phyloP scores from a whole-genome alignment of 768 basidiomycete genomes.

The Xerocomus potaroensis region DNA sequence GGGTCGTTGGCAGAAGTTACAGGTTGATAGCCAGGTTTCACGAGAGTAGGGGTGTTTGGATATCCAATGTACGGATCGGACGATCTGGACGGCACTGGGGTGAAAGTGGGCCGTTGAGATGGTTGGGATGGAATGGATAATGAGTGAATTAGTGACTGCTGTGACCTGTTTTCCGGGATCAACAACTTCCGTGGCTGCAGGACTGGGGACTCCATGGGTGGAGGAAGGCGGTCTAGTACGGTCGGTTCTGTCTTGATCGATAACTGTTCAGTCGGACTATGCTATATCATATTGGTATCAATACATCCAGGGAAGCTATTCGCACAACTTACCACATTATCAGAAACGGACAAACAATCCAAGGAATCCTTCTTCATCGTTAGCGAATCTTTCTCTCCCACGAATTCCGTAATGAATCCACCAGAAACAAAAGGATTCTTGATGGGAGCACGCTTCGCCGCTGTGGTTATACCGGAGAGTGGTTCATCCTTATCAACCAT shows the following conservation, averaged over 20 bases:
- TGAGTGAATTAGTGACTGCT: constrained; percentile 5
- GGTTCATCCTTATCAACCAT: constrained; percentile 10
- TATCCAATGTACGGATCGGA: constrained; percentile 10
- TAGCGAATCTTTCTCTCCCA: constrained; percentile 24
- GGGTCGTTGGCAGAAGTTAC: constrained; percentile 28
- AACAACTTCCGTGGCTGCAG: constrained; percentile 8
- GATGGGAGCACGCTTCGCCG: constrained; percentile 18
- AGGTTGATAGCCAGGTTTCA: constrained; percentile 24
- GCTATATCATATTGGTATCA: constrained; percentile 10
- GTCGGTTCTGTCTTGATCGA: constrained; percentile 21
- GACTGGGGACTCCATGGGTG: constrained; percentile 10
- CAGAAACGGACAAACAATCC: constrained; percentile 14
- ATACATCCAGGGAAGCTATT: neutral
- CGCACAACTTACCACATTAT: constrained; percentile 12
- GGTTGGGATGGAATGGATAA: constrained; percentile 12
- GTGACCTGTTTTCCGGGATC: constrained; percentile 11
- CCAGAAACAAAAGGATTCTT: constrained; percentile 48
- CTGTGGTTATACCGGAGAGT: constrained; percentile 1
- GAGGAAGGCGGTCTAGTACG: constrained; percentile 9
- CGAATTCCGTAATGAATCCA: constrained; percentile 47
- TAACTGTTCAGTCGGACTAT: constrained; percentile 10
- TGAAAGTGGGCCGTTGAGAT: constrained; percentile 5
- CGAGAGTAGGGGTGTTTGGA: constrained; percentile 14
- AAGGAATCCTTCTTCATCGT: constrained; percentile 18
- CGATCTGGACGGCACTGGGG: constrained; percentile 17